These are phyloP conservation scores for Turritis glabra DNA, from an alignment of 345 rosid species.

Conservation along the genomic window DNA sequence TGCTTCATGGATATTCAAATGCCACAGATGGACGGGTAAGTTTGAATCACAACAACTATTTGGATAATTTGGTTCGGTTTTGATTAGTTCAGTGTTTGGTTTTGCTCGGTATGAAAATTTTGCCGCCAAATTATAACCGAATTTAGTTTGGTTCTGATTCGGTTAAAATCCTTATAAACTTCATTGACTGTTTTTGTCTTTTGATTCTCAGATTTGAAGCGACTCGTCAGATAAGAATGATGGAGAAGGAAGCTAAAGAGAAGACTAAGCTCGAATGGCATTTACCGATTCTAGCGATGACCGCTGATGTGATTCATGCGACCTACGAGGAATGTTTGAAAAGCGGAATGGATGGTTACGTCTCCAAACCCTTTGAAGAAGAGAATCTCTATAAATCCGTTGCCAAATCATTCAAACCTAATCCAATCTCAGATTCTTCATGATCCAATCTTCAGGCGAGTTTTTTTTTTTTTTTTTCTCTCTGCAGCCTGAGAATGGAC, in stretches of 20 bases:
- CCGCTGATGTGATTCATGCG: constrained; percentile 95
- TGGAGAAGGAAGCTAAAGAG: constrained; percentile 73
- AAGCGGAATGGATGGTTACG: constrained; percentile 96
- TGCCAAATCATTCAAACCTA: constrained; percentile 70
- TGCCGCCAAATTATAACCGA: background rate
- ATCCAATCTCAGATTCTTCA: constrained; percentile 45
- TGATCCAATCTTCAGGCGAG: constrained; percentile 1
- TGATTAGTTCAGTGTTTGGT: too few relatives aligned
- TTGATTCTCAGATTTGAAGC: constrained; percentile 74
- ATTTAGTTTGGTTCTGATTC: background rate
- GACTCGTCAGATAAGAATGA: constrained; percentile 69
- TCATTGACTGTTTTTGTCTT: background rate
- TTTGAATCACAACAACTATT: background rate
- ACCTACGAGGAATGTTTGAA: constrained; percentile 82
- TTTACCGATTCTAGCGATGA: constrained; percentile 91
- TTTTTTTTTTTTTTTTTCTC: background rate
- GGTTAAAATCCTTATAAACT: background rate
- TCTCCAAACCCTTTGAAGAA: constrained; percentile 94
- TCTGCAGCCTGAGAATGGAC: background rate
- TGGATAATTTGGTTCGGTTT: background rate
- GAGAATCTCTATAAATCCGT: constrained; percentile 89
- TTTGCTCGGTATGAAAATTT: background rate
- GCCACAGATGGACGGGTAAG: constrained; percentile 99
- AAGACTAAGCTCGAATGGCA: constrained; percentile 58
- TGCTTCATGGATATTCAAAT: constrained; percentile 99